Evolutionary conservation across 2,329 filamentous ascomycete species (phyloP).

Genomic region (Paracorniculantispora psalliotae): DNA sequence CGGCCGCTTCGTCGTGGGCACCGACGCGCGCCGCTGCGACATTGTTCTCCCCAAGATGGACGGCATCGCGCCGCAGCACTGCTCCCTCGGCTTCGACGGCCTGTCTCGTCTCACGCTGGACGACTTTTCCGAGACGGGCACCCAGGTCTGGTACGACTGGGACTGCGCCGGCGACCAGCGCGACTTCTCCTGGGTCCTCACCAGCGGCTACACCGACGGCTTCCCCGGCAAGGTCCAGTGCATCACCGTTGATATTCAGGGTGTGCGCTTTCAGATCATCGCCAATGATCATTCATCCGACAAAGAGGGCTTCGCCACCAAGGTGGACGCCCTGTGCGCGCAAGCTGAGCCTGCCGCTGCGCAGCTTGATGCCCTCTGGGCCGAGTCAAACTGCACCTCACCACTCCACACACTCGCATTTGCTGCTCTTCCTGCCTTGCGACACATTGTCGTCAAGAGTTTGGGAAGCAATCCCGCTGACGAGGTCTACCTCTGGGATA

Average conservation of each 20-base stretch:
- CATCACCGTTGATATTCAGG: conserved; percentile 35
- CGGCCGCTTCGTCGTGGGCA: conserved; percentile 34
- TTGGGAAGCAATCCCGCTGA: conserved; percentile 27
- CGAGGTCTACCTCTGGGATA: conserved; percentile 38
- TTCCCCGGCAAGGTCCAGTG: conserved; percentile 31
- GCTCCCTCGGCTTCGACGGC: conserved; percentile 34
- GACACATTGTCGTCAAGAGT: conserved; percentile 34
- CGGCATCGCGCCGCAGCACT: conserved; percentile 33
- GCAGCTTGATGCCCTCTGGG: conserved; percentile 24
- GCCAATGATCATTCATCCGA: conserved; percentile 32
- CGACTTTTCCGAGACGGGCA: conserved; percentile 34
- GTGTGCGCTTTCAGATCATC: conserved; percentile 34
- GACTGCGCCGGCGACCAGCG: conserved; percentile 33
- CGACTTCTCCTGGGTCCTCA: conserved; percentile 33
- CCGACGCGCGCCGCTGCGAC: conserved; percentile 32
- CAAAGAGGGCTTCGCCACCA: conserved; percentile 27
- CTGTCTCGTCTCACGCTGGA: conserved; percentile 33
- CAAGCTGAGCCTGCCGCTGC: conserved; percentile 25
- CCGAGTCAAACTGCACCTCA: conserved; percentile 20
- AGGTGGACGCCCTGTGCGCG: conserved; percentile 30
- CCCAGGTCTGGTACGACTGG: conserved; percentile 40
- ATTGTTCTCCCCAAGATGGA: conserved; percentile 31
- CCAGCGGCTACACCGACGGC: conserved; percentile 26
- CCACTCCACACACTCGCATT: conserved; percentile 22
- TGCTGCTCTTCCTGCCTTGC: conserved; percentile 25